phyloP scores from a whole-genome alignment of 495 filamentous ascomycete species.

The Daldinia caldariorum region DNA sequence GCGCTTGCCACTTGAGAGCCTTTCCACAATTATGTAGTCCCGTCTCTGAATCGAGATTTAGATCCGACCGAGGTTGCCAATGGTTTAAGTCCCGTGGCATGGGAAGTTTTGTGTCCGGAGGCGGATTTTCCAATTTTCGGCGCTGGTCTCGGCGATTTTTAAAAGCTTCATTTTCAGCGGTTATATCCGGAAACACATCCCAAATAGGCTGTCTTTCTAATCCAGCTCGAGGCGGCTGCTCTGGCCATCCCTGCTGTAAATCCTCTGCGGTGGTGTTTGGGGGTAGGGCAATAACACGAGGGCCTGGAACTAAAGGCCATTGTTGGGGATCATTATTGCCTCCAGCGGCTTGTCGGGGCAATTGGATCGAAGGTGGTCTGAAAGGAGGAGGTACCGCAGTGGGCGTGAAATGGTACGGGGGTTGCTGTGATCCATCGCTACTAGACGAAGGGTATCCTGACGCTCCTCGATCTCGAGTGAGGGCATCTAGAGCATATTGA shows the following conservation, averaged over 20 bases:
- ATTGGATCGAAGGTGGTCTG: slow-evolving; percentile 15
- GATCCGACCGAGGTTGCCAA: slow-evolving; percentile 44
- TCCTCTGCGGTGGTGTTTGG: slow-evolving; percentile 12
- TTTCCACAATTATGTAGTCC: slow-evolving; percentile 33
- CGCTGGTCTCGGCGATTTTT: neutral
- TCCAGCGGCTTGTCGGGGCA: slow-evolving; percentile 20
- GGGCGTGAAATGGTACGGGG: slow-evolving; percentile 35
- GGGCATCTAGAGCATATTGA: slow-evolving; percentile 59
- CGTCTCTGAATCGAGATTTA: slow-evolving; percentile 29
- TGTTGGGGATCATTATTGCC: slow-evolving; percentile 12
- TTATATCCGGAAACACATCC: neutral
- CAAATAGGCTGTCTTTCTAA: neutral
- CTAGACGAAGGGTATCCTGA: slow-evolving; percentile 44
- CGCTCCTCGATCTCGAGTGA: slow-evolving; percentile 50
- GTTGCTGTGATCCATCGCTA: slow-evolving; percentile 35
- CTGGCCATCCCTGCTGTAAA: slow-evolving; percentile 22
- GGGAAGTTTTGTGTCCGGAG: slow-evolving; percentile 2
- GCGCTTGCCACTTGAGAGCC: slow-evolving; percentile 46
- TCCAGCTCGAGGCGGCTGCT: slow-evolving; percentile 22
- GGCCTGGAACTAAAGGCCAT: slow-evolving; percentile 26
- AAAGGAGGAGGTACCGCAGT: slow-evolving; percentile 35
- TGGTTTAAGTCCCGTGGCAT: slow-evolving; percentile 35
- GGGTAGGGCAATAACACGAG: slow-evolving; percentile 16
- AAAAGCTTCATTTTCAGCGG: slow-evolving; percentile 1
- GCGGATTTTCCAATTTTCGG: neutral